Conservation (phyloP, 257 asterid genomes). For the Solanum etuberosum region DNA sequence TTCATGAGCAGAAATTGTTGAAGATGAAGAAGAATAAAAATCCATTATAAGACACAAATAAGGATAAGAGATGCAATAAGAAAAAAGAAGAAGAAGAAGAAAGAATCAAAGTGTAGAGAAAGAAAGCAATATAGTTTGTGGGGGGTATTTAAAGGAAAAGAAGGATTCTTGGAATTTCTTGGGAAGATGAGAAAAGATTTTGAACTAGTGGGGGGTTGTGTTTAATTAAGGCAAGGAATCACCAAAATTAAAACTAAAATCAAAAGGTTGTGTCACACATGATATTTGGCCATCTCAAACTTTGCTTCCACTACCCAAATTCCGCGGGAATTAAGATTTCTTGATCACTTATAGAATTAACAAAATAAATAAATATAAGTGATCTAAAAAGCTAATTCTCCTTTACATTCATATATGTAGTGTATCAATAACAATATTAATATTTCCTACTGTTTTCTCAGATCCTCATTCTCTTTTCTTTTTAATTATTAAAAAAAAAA, state of each 20-base stretch:
- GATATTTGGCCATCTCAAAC: conserved; percentile 20
- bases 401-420: neutral
- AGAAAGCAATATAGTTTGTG: conserved; percentile 1
- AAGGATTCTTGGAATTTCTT: neutral
- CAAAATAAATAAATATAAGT: neutral
- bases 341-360: neutral
- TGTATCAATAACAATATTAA: neutral
- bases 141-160: conserved; percentile 19
- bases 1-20: neutral
- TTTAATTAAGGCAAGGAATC: neutral
- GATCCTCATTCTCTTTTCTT: neutral
- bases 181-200: conserved; percentile 10
- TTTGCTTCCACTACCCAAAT: conserved; percentile 12
- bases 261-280: conserved; percentile 23
- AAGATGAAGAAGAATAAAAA: neutral
- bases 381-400: neutral
- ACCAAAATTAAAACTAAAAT: neutral
- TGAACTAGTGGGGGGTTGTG: neutral
- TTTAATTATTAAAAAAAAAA: no score
- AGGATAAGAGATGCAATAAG: neutral
- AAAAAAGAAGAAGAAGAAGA: neutral
- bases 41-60: conserved; percentile 2
- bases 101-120: neutral
- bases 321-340: neutral
- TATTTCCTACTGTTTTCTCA: conserved; percentile 7